Percentiles rank a stretch among this genome's conserved stretches.
Conservation (phyloP, 257 asterid species). For the Solanum sejunctum region DNA sequence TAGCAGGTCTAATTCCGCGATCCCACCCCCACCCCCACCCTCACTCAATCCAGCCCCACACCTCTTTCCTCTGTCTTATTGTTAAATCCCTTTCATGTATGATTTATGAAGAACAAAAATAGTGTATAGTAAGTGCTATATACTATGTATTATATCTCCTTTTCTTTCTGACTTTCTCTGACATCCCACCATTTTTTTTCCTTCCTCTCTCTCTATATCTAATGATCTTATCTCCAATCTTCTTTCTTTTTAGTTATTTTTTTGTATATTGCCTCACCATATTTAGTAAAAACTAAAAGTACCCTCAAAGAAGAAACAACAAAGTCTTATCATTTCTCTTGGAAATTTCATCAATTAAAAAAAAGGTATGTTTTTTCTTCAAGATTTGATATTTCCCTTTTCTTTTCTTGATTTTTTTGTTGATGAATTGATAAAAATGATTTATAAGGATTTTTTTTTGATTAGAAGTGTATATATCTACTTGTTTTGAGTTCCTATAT, state of each 20-base stretch:
- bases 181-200: conserved; percentile 26
- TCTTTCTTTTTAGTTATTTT: background rate
- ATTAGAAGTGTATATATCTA: background rate
- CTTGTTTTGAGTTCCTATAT: background rate
- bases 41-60: background rate
- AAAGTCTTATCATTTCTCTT: conserved; percentile 6
- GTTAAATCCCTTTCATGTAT: background rate
- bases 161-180: conserved; percentile 11
- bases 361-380: background rate
- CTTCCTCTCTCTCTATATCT: conserved; percentile 11
- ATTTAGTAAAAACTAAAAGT: conserved; percentile 42
- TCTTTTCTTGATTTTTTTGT: background rate
- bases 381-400: background rate
- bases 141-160: background rate
- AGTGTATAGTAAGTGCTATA: conserved; percentile 10
- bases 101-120: background rate
- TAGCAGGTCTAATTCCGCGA: too few relatives aligned
- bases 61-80: background rate
- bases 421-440: background rate
- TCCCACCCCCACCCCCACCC: background rate
- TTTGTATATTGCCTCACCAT: conserved; percentile 18
- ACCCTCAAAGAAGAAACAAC: background rate
- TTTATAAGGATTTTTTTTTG: too few relatives aligned
- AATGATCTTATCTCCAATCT: conserved; percentile 62
- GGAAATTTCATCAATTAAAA: background rate